phyloP scores from a whole-genome alignment of 257 asterid genomes.

The Solanum virginianum region DNA sequence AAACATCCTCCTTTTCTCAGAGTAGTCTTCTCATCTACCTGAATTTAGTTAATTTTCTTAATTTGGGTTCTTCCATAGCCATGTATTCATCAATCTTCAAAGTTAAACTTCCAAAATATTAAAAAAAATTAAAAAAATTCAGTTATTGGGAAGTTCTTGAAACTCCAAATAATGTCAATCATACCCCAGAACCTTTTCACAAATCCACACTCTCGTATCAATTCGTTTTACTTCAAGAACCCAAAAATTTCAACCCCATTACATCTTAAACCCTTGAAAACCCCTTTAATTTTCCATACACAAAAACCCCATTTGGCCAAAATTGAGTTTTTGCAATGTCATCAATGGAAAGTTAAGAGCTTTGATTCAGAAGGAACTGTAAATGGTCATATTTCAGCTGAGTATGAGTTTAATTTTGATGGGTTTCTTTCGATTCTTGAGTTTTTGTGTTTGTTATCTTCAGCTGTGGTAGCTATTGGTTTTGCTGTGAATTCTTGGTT shows the following conservation, averaged over 20 bases:
- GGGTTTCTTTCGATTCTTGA: slow-evolving; percentile 49
- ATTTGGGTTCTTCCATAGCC: not conserved
- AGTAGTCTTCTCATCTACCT: not conserved
- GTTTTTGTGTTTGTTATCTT: slow-evolving; percentile 51
- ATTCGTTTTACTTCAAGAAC: not conserved
- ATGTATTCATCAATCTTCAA: not conserved
- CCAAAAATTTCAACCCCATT: not conserved
- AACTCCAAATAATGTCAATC: slow-evolving; percentile 31
- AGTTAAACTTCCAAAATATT: not conserved
- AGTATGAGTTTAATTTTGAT: slow-evolving; percentile 28
- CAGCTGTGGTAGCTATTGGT: slow-evolving; percentile 35
- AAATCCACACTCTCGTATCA: not conserved
- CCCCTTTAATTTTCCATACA: slow-evolving; percentile 5
- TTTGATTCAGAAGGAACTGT: slow-evolving; percentile 6
- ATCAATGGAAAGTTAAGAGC: slow-evolving; percentile 14
- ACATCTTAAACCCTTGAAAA: slow-evolving; percentile 13
- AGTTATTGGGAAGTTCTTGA: not conserved
- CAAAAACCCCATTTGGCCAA: slow-evolving; percentile 12
- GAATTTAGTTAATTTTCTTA: not conserved
- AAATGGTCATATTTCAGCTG: not conserved
- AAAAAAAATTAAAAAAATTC: not conserved
- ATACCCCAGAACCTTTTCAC: slow-evolving; percentile 22
- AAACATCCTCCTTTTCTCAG: not conserved
- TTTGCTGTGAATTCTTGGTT: slow-evolving; percentile 21
- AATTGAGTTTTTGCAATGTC: slow-evolving; percentile 4